These are phyloP conservation scores for Aspergillus funiculosus DNA, from an alignment of 495 filamentous ascomycete species.

Conservation along the genomic window DNA sequence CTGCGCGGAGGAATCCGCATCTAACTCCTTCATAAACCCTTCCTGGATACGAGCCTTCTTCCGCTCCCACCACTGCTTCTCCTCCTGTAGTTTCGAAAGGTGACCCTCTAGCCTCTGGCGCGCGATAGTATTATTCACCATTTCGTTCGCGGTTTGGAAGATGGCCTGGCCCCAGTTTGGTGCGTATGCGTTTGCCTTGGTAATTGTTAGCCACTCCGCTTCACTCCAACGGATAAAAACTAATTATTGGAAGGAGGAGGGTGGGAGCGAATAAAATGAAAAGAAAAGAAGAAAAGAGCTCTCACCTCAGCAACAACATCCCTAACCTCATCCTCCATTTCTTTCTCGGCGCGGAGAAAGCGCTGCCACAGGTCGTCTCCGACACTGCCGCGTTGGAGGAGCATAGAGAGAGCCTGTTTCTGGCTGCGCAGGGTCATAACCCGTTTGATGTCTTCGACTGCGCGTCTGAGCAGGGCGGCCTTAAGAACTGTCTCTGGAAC, in stretches of 20 bases:
- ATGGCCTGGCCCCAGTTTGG: constrained; percentile 88
- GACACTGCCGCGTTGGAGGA: constrained; percentile 85
- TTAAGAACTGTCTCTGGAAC: constrained; percentile 83
- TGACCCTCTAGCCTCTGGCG: constrained; percentile 58
- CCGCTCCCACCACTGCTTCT: constrained; percentile 87
- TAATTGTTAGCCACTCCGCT: background rate
- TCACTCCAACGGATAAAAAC: constrained; percentile 1
- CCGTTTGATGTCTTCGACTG: constrained; percentile 83
- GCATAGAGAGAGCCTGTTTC: constrained; percentile 74
- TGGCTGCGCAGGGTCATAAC: constrained; percentile 78
- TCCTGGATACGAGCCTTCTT: constrained; percentile 68
- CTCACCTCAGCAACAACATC: constrained; percentile 89
- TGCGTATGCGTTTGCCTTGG: constrained; percentile 76
- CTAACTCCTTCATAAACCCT: constrained; percentile 80
- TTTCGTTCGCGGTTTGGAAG: constrained; percentile 90
- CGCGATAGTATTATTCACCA: constrained; percentile 61
- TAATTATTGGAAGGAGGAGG: background rate
- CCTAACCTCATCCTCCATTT: constrained; percentile 91
- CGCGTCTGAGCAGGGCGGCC: constrained; percentile 83
- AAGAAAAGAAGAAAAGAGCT: background rate
- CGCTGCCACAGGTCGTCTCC: constrained; percentile 96
- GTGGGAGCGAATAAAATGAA: background rate
- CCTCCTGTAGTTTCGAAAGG: constrained; percentile 58
- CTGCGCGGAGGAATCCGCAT: constrained; percentile 48
- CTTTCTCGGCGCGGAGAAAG: constrained; percentile 85